Evolutionary conservation across 1,139 yeast genomes (phyloP).

Genomic region (Diutina rugosa): DNA sequence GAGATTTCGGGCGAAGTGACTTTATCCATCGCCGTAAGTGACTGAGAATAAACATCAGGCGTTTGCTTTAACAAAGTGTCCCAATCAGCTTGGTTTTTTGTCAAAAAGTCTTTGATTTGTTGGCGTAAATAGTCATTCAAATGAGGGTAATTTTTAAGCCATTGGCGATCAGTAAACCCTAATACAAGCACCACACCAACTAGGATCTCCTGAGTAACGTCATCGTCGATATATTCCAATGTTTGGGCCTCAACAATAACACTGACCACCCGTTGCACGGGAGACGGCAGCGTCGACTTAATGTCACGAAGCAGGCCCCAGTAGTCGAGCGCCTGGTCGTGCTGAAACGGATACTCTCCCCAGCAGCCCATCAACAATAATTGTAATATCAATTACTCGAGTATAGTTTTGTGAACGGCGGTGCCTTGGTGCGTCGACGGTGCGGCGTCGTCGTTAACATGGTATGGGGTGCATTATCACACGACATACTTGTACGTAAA

Average conservation of each 20-base stretch:
- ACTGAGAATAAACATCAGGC: background rate
- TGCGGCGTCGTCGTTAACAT: background rate
- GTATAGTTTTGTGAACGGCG: background rate
- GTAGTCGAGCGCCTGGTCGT: background rate
- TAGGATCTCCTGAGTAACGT: background rate
- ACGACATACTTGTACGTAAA: background rate
- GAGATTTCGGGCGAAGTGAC: background rate
- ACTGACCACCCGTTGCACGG: background rate
- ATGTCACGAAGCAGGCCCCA: background rate
- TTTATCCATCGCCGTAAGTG: background rate
- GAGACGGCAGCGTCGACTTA: background rate
- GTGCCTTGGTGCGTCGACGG: background rate
- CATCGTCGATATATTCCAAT: background rate
- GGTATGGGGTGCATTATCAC: background rate
- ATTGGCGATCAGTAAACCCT: background rate
- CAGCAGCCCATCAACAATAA: background rate
- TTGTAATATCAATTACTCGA: background rate
- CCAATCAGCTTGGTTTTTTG: background rate
- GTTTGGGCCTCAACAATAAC: background rate
- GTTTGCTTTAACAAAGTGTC: background rate
- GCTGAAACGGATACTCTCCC: background rate
- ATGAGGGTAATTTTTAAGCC: background rate
- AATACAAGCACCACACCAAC: background rate
- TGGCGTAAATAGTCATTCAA: background rate
- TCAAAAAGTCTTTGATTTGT: background rate